Evolutionary conservation across 352 stramenopile species (phyloP).

Genomic region (Plasmopara viticola): DNA sequence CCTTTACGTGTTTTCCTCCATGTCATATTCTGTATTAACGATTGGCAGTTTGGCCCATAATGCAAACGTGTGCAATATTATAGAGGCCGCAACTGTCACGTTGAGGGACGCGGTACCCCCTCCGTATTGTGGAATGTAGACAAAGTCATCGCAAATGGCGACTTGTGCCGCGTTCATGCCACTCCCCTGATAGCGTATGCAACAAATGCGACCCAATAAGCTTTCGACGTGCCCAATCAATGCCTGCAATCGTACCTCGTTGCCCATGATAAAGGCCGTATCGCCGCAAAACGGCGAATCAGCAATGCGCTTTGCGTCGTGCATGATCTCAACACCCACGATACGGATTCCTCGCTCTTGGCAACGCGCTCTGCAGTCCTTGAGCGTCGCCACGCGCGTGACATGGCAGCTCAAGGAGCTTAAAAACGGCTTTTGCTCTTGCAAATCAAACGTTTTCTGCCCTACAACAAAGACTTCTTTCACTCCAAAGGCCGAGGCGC

Average conservation of each 20-base stretch:
- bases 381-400: conserved; percentile 68
- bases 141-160: conserved; percentile 88
- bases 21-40: not conserved
- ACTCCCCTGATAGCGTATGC: conserved; percentile 41
- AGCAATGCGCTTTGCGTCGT: conserved; percentile 61
- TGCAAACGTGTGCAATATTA: conserved; percentile 92
- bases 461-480: conserved; percentile 84
- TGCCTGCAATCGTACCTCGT: conserved; percentile 60
- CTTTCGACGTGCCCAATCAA: not conserved
- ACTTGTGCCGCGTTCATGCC: conserved; percentile 91
- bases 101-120: conserved; percentile 93
- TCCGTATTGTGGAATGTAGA: conserved; percentile 94
- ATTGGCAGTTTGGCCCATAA: conserved; percentile 50
- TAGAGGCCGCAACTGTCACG: conserved; percentile 90
- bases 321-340: conserved; percentile 92
- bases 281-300: conserved; percentile 70
- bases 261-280: conserved; percentile 94
- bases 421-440: conserved; percentile 48
- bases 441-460: conserved; percentile 72
- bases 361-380: conserved; percentile 72
- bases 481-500: conserved; percentile 78
- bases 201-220: not conserved
- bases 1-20: not conserved
- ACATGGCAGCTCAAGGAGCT: conserved; percentile 42
- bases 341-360: conserved; percentile 63